Percentiles rank a stretch among this genome's conserved stretches.
Conservation (phyloP, 345 rosid genomes). For the Eucalyptus decipiens region DNA sequence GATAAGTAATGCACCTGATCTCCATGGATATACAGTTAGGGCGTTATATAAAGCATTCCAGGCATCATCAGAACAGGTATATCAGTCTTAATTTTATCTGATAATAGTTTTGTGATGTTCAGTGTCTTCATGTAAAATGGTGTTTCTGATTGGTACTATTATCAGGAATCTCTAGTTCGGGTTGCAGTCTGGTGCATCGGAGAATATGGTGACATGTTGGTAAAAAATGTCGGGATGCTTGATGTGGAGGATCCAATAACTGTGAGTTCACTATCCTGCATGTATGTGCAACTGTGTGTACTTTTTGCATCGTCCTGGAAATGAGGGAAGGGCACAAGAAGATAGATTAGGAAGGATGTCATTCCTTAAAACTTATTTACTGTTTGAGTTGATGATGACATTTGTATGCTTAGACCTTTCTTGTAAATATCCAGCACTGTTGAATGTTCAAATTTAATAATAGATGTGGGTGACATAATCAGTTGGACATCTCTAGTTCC, state of each 20-base stretch:
- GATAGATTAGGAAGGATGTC: background rate
- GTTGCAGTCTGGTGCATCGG: constrained; percentile 99
- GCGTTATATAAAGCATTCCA: constrained; percentile 73
- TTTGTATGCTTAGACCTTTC: background rate
- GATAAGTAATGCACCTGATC: constrained; percentile 90
- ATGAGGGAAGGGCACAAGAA: background rate
- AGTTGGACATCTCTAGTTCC: background rate
- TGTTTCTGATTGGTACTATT: background rate
- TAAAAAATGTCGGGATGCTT: constrained; percentile 83
- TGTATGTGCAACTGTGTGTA: background rate
- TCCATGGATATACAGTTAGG: constrained; percentile 93
- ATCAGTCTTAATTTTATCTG: background rate
- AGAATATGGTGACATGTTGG: constrained; percentile 95
- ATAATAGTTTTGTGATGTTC: background rate
- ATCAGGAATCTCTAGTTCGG: constrained; percentile 88
- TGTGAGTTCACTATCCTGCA: constrained; percentile 30
- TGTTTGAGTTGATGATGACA: background rate
- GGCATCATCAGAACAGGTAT: constrained; percentile 78
- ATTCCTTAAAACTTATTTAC: background rate
- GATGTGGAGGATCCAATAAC: constrained; percentile 80
- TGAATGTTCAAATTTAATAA: background rate
- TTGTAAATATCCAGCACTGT: background rate
- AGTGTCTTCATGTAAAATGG: background rate
- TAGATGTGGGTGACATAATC: background rate
- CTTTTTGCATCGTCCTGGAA: background rate